These are phyloP conservation scores for Pezicula neosporulosa DNA, from an alignment of 2,329 filamentous ascomycete genomes.

Conservation along the genomic window DNA sequence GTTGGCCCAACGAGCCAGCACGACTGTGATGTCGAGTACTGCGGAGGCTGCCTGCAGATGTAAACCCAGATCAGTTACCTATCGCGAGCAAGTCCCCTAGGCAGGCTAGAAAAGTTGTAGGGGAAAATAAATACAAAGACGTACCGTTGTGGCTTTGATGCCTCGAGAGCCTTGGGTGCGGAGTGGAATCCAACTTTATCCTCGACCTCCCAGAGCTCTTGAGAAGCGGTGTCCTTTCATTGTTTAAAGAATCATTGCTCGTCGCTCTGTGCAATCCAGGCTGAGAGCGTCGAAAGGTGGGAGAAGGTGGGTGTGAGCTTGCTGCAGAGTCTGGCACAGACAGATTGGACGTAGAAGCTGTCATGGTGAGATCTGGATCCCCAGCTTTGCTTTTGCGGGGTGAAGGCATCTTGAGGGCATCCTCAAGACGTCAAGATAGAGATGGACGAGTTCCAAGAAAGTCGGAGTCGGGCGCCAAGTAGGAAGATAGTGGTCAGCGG, in stretches of 20 bases:
- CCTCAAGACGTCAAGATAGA: background rate
- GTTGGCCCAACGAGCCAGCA: conserved; percentile 54
- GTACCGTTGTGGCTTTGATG: conserved; percentile 22
- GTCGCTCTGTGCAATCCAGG: conserved; percentile 10
- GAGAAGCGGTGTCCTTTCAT: conserved; percentile 25
- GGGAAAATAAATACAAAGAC: background rate
- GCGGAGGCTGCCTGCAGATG: conserved; percentile 24
- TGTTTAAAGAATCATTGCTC: conserved; percentile 14
- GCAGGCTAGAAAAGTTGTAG: background rate
- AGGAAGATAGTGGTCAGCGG: conserved; percentile 9
- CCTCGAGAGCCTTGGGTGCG: conserved; percentile 17
- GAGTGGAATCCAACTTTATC: conserved; percentile 19
- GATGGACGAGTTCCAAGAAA: background rate
- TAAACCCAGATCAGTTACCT: conserved; percentile 3
- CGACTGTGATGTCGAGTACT: conserved; percentile 41
- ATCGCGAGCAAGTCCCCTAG: background rate
- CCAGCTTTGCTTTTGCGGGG: conserved; percentile 6
- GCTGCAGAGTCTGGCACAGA: conserved; percentile 12
- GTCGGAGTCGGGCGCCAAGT: background rate
- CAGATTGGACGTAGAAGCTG: background rate
- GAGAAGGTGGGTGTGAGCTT: conserved; percentile 18
- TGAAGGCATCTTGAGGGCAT: conserved; percentile 2
- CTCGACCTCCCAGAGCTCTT: conserved; percentile 21
- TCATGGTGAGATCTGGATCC: conserved; percentile 5
- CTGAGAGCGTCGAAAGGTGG: conserved; percentile 4